These are phyloP conservation scores for Pterocarpus santalinus DNA, from an alignment of 306 rosid genomes.

Conservation along the genomic window DNA sequence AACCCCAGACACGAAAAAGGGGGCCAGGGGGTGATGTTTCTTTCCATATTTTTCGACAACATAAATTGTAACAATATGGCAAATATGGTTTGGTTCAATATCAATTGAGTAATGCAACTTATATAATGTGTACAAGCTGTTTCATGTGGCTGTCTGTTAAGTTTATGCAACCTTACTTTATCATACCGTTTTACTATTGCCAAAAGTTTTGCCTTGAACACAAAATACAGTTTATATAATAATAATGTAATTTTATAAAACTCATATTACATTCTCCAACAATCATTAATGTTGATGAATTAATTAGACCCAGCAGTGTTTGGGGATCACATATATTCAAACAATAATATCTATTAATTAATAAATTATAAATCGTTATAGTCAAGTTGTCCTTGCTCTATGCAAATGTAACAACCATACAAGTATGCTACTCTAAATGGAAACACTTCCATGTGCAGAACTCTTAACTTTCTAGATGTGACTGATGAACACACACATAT, in stretches of 20 bases:
- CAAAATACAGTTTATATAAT: not conserved
- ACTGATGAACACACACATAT: not conserved
- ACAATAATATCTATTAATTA: not conserved
- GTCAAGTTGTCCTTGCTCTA: too few relatives aligned
- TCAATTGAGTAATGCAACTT: not conserved
- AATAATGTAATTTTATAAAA: not conserved
- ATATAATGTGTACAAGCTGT: not conserved
- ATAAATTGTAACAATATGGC: constrained; percentile 18
- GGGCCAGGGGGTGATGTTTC: constrained; percentile 22
- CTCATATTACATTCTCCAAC: not conserved
- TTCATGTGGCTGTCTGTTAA: not conserved
- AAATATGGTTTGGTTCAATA: not conserved
- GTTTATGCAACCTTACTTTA: not conserved
- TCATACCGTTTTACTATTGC: not conserved
- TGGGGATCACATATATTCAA: not conserved
- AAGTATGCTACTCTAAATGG: not conserved
- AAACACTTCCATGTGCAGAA: constrained; percentile 2
- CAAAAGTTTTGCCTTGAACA: not conserved
- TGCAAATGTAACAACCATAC: too few relatives aligned
- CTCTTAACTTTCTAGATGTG: not conserved
- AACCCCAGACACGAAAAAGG: not conserved
- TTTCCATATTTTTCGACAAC: constrained; percentile 38
- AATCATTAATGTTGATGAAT: constrained; percentile 10
- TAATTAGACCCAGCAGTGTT: not conserved
- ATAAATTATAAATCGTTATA: not conserved